Conservation (phyloP, 2,329 filamentous ascomycete species). For the Epichloe brachyelytri region DNA sequence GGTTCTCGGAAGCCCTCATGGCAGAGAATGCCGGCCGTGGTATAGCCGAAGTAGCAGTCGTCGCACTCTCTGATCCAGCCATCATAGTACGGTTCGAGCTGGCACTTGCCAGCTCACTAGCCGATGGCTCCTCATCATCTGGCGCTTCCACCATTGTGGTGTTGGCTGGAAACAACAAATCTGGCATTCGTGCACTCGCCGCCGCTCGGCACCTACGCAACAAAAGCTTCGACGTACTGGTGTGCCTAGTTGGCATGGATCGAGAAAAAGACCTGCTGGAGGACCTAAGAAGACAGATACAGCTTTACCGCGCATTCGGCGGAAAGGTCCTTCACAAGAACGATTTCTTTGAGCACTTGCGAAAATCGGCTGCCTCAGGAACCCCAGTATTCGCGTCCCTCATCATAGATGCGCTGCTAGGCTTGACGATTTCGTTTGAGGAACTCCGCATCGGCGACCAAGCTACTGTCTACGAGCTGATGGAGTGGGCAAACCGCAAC, state of each 20-base stretch:
- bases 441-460: conserved; percentile 75
- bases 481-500: conserved; percentile 86
- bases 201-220: conserved; percentile 79
- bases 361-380: conserved; percentile 28
- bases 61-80: conserved; percentile 50
- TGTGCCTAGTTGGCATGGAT: conserved; percentile 77
- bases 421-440: conserved; percentile 78
- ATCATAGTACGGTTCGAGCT: conserved; percentile 39
- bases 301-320: conserved; percentile 72
- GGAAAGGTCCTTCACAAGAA: conserved; percentile 54
- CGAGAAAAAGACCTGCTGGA: conserved; percentile 70
- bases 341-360: conserved; percentile 48
- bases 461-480: conserved; percentile 73
- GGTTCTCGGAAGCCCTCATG: conserved; percentile 79
- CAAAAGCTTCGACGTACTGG: conserved; percentile 65
- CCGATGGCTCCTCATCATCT: conserved; percentile 12
- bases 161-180: conserved; percentile 91
- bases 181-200: conserved; percentile 70
- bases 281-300: conserved; percentile 66
- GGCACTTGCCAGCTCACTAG: conserved; percentile 24
- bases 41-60: conserved; percentile 71
- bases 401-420: conserved; percentile 80
- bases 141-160: conserved; percentile 46
- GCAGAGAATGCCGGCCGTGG: conserved; percentile 82
- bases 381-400: conserved; percentile 52